A percentile compares a stretch with the other conserved stretches of the same genome.
phyloP scores from a whole-genome alignment of 305 asterid species.

The Ajuga reptans region DNA sequence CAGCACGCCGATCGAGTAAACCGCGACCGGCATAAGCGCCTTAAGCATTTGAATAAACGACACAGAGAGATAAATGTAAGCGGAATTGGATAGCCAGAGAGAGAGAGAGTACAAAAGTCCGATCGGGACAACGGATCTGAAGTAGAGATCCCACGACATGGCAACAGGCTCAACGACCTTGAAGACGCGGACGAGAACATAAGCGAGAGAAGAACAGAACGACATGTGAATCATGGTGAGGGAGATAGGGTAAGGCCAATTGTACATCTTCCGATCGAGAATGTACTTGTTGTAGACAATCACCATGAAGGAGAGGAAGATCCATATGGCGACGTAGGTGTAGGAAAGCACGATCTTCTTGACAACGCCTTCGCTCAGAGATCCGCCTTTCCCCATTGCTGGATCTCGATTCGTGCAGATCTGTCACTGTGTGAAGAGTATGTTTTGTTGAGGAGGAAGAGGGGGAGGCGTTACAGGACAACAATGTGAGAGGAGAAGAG shows the following conservation, averaged over 20 bases:
- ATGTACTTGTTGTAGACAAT: constrained; percentile 59
- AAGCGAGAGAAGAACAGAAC: constrained; percentile 48
- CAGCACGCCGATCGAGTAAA: constrained; percentile 40
- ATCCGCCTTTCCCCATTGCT: constrained; percentile 49
- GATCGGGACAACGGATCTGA: constrained; percentile 47
- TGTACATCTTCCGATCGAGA: constrained; percentile 48
- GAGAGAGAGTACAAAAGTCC: constrained; percentile 43
- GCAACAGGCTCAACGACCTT: constrained; percentile 46
- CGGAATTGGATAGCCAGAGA: constrained; percentile 47
- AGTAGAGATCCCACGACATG: constrained; percentile 46
- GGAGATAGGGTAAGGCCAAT: constrained; percentile 56
- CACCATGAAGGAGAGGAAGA: constrained; percentile 52
- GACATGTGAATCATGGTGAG: constrained; percentile 56
- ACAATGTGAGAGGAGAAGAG: not conserved
- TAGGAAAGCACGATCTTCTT: constrained; percentile 54
- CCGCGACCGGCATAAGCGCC: constrained; percentile 58
- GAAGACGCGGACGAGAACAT: constrained; percentile 37
- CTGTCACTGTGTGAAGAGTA: not conserved
- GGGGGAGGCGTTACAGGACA: not conserved
- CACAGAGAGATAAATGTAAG: constrained; percentile 45
- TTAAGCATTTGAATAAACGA: constrained; percentile 54
- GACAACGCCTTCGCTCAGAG: constrained; percentile 39
- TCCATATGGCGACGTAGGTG: constrained; percentile 50
- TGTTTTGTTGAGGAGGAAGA: not conserved
- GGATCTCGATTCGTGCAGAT: not conserved